Evolutionary conservation across 106 monocot species (phyloP).

Genomic region (Alisma plantagoaquatica): DNA sequence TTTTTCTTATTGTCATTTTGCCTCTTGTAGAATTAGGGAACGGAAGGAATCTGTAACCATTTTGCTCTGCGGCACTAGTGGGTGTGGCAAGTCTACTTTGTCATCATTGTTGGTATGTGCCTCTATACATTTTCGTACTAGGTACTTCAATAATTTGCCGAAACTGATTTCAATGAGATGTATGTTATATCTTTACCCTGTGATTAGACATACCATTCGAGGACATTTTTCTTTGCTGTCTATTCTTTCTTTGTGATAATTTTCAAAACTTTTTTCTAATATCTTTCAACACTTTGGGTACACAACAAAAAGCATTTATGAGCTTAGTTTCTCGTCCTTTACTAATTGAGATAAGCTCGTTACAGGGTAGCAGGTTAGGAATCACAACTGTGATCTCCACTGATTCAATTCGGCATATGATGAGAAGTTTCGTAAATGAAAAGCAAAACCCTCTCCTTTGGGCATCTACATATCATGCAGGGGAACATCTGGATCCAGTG

Average conservation of each 20-base stretch:
- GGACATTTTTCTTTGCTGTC: not conserved
- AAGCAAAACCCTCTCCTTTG: slow-evolving; percentile 87
- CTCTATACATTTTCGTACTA: too few species aligned
- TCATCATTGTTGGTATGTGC: slow-evolving; percentile 71
- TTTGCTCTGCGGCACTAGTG: slow-evolving; percentile 86
- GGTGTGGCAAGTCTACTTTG: slow-evolving; percentile 90
- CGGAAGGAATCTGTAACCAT: slow-evolving; percentile 78
- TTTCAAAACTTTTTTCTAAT: not conserved
- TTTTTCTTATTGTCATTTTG: not conserved
- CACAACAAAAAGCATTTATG: slow-evolving; percentile 17
- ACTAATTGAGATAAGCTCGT: not conserved
- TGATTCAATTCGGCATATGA: slow-evolving; percentile 95
- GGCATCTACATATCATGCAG: slow-evolving; percentile 98
- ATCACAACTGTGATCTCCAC: slow-evolving; percentile 87
- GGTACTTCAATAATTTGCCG: too few species aligned
- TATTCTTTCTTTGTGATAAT: not conserved
- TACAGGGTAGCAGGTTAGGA: slow-evolving; percentile 82
- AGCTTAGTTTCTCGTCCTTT: slow-evolving; percentile 1
- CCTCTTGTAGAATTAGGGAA: slow-evolving; percentile 58
- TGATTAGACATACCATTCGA: not conserved
- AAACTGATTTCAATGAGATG: too few species aligned
- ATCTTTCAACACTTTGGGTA: not conserved
- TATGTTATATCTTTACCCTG: too few species aligned
- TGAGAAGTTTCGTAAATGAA: slow-evolving; percentile 78
- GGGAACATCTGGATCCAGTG: slow-evolving; percentile 76